These are phyloP conservation scores for Pelargonium myrrhifolium DNA, from an alignment of 441 rosid genomes.

Conservation along the genomic window DNA sequence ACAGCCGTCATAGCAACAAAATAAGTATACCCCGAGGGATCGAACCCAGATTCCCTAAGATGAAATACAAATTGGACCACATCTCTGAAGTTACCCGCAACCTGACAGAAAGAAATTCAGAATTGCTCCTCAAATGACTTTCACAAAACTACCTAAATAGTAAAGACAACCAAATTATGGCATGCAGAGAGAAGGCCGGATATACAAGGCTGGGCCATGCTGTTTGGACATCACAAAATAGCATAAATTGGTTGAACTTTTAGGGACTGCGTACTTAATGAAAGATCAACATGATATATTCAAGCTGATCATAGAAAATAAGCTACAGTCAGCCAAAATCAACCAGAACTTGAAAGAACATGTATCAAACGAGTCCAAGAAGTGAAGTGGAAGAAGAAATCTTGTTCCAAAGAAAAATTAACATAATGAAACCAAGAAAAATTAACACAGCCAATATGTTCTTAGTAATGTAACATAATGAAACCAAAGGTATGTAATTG, in stretches of 20 bases:
- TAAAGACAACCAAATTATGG: not conserved
- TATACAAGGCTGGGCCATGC: too few species aligned
- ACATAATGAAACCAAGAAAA: too few species aligned
- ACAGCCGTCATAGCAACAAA: conserved; percentile 87
- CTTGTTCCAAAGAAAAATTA: too few species aligned
- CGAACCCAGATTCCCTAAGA: conserved; percentile 60
- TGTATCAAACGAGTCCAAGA: not conserved
- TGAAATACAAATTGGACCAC: conserved; percentile 59
- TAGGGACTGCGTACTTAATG: not conserved
- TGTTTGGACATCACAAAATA: not conserved
- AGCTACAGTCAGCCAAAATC: not conserved
- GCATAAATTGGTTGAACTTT: not conserved
- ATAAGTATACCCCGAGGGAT: conserved; percentile 75
- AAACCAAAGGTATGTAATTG: too few species aligned
- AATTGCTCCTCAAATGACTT: conserved; percentile 9
- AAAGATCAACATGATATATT: not conserved
- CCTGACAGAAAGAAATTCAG: conserved; percentile 34
- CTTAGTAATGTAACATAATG: not conserved
- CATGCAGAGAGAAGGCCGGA: not conserved
- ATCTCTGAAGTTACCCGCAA: conserved; percentile 64
- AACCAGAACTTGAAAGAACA: not conserved
- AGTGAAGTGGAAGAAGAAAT: not conserved
- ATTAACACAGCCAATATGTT: not conserved
- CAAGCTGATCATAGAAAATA: too few species aligned
- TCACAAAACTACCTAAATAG: not conserved